These are phyloP conservation scores for Phaeolepiota aurea DNA, from an alignment of 768 basidiomycete species.

Conservation along the genomic window DNA sequence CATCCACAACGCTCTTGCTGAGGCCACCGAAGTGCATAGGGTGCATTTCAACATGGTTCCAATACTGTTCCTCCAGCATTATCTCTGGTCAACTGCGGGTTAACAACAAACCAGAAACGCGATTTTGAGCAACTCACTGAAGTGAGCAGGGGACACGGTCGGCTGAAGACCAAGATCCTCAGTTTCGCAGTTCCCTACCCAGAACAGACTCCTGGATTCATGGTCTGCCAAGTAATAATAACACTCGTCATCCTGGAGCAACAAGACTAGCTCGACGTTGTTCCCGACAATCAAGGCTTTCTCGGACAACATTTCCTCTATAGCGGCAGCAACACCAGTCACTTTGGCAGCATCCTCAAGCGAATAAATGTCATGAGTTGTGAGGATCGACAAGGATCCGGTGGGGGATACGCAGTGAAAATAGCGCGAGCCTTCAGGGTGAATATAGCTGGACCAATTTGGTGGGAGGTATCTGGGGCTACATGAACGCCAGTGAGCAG, in stretches of 20 bases:
- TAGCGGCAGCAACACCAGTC: conserved; percentile 22
- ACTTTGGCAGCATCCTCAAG: conserved; percentile 25
- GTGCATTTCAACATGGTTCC: conserved; percentile 57
- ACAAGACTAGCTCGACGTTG: conserved; percentile 44
- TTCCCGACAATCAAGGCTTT: conserved; percentile 24
- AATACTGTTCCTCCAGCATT: conserved; percentile 44
- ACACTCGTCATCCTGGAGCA: conserved; percentile 35
- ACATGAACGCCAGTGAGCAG: no score
- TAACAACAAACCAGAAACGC: no score
- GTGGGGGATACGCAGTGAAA: conserved; percentile 26
- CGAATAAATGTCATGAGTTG: conserved; percentile 43
- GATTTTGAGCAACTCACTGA: conserved; percentile 30
- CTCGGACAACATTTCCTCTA: conserved; percentile 21
- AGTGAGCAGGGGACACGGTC: conserved; percentile 41
- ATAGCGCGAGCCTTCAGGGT: conserved; percentile 58
- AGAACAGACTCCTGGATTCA: conserved; percentile 36
- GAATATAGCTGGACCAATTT: conserved; percentile 38
- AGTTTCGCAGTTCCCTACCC: conserved; percentile 39
- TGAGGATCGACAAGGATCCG: conserved; percentile 40
- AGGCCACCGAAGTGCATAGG: conserved; percentile 43
- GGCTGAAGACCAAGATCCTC: conserved; percentile 33
- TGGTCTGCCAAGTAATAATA: conserved; percentile 54
- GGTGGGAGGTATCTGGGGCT: conserved; percentile 33
- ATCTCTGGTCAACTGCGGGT: no score
- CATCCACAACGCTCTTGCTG: conserved; percentile 25